Conservation (phyloP, 805 yeast species). For the Myxozyma mucilagina region DNA sequence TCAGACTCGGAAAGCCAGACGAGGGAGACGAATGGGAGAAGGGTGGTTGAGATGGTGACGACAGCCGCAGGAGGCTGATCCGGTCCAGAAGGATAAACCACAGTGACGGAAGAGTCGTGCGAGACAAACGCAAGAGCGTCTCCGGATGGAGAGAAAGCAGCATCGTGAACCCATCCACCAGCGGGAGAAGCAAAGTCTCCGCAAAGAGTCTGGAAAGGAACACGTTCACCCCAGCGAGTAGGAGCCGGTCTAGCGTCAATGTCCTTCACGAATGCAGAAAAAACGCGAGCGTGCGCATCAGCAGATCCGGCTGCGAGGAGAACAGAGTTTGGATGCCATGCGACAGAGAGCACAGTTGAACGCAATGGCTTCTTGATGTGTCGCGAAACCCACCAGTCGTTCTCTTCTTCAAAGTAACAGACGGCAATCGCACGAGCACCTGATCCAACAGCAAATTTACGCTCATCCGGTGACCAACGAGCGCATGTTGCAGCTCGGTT, state of each 20-base stretch:
- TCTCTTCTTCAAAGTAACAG: conserved; percentile 92
- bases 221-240: conserved; percentile 88
- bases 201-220: conserved; percentile 90
- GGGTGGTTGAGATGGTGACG: conserved; percentile 59
- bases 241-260: conserved; percentile 80
- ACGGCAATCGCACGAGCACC: conserved; percentile 93
- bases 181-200: conserved; percentile 72
- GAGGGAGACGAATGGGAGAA: conserved; percentile 78
- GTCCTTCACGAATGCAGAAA: conserved; percentile 85
- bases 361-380: conserved; percentile 94
- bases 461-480: conserved; percentile 93
- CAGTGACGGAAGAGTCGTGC: conserved; percentile 81
- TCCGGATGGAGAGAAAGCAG: conserved; percentile 78
- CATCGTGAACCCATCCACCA: conserved; percentile 92
- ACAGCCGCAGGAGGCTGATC: conserved; percentile 65
- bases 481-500: conserved; percentile 94
- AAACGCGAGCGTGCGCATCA: conserved; percentile 88
- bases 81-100: conserved; percentile 73
- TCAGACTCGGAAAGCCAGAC: conserved; percentile 66
- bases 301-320: conserved; percentile 88
- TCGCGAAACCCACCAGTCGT: conserved; percentile 99
- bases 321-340: conserved; percentile 94
- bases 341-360: conserved; percentile 77
- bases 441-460: conserved; percentile 95
- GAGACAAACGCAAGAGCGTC: conserved; percentile 76